These are phyloP conservation scores for Pinguiococcus pyrenoidosus DNA, from an alignment of 108 stramenopile species.

Conservation along the genomic window DNA sequence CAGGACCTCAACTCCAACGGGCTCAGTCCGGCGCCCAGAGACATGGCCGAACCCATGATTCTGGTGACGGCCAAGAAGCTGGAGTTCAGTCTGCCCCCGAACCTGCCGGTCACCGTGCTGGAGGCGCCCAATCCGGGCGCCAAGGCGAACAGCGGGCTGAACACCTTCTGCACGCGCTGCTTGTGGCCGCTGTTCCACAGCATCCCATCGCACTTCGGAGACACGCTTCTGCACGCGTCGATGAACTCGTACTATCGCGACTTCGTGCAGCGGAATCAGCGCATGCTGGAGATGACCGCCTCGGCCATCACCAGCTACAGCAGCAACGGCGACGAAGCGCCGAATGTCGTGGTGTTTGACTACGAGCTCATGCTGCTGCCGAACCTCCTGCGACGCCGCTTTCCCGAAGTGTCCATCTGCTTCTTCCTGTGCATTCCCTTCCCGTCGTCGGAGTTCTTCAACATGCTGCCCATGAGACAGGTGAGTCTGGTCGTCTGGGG, in stretches of 20 bases:
- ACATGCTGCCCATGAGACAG: constrained; percentile 20
- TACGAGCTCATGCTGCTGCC: constrained; percentile 23
- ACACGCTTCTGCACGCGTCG: constrained; percentile 14
- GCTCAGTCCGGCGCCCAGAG: too few relatives aligned
- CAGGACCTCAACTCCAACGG: too few relatives aligned
- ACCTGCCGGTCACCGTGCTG: too few relatives aligned
- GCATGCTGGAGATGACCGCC: neutral
- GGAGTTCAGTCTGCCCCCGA: too few relatives aligned
- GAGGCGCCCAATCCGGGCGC: too few relatives aligned
- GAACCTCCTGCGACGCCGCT: constrained; percentile 10
- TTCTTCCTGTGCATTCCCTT: constrained; percentile 21
- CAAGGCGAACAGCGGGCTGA: too few relatives aligned
- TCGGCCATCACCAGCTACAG: neutral
- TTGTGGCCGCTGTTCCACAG: constrained; percentile 21
- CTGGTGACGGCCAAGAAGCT: too few relatives aligned
- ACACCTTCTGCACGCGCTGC: constrained; percentile 9
- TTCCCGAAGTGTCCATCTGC: constrained; percentile 14
- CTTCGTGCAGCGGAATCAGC: constrained; percentile 14
- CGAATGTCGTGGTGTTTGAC: constrained; percentile 5
- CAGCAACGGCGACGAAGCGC: neutral
- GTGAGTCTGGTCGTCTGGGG: too few relatives aligned
- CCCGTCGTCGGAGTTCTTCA: constrained; percentile 5
- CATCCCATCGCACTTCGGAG: constrained; percentile 13
- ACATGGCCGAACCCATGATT: too few relatives aligned
- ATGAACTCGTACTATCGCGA: constrained; percentile 6